Base-by-base conservation (phyloP, 2,329 filamentous ascomycete genomes). In the Ophiostoma australiae region DNA sequence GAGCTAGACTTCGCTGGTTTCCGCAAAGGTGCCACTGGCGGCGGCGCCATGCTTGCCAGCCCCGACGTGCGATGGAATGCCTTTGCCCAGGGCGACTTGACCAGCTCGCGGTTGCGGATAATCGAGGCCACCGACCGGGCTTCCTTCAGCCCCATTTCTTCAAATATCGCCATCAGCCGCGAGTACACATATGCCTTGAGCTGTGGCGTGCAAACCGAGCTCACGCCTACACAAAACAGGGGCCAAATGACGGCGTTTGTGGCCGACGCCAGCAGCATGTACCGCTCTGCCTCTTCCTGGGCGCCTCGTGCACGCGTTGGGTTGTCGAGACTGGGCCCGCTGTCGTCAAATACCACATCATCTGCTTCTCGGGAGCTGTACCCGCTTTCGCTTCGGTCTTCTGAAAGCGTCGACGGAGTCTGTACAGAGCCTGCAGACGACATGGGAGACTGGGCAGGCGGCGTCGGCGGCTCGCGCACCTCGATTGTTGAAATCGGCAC, bases 221-320 rank as follows among this genome's bases (percentile, higher is more conserved):
- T 84, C 76, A 83, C 80, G 70, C 83, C 84, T 8, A 83, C 79
- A 13, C 82, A 80, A 70, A 84, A 85, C 3, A 85, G 78, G 4
- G 84, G 84, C 83, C 83, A 85, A 55, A 85, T 80, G 10, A 84
- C 79, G 20, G 82, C 81, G 73, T 84, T 83, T 33, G 82, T 83
- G 0, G 82, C 80, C 10, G 82, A 83, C 0, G 81, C 82, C 7
- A 85, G 77, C 4, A 82, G 81, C 81, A 85, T 81, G 75, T 84
- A 83, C 33, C 83, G 79, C 71, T 80, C 80, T 0, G 81, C 80
- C 61, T 81, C 79, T 65, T 80, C 79, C 8, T 79, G 78, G 17
- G 76, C 74, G 48, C 76, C 76, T 20, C 74, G 76, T 1, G 79
- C 78, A 41, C 80, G 78, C 7, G 80, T 80, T 2, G 81, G 79